Evolutionary conservation across 140 eudicot species (phyloP).

Genomic region (Ambrosia hybrid): DNA sequence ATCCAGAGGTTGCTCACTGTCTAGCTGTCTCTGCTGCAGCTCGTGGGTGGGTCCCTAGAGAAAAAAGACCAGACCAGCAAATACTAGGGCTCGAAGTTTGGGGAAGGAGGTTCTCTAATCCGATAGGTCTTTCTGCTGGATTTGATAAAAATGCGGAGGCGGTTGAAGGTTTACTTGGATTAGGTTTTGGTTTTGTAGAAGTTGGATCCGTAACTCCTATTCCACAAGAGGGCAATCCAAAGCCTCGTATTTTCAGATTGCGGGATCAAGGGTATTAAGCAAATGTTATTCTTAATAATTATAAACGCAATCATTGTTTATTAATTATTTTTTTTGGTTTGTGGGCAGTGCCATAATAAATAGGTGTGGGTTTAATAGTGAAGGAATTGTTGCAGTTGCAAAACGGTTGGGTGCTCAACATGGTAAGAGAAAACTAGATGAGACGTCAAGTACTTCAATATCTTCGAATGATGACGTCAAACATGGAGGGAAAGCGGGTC

Average conservation of each 20-base stretch:
- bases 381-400: conserved; percentile 96
- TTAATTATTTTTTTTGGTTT: conserved; percentile 7
- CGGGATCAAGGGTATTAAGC: conserved; percentile 65
- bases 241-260: conserved; percentile 94
- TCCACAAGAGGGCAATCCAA: conserved; percentile 97
- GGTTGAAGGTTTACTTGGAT: conserved; percentile 93
- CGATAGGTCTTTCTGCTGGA: conserved; percentile 95
- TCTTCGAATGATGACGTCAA: conserved; percentile 61
- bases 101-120: conserved; percentile 97
- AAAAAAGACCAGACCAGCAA: conserved; percentile 78
- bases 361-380: conserved; percentile 96
- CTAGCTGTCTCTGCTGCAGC: conserved; percentile 91
- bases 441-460: conserved; percentile 73
- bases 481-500: conserved; percentile 98
- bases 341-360: conserved; percentile 82
- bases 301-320: background rate
- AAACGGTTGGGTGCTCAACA: conserved; percentile 97
- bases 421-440: conserved; percentile 89
- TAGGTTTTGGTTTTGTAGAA: conserved; percentile 96
- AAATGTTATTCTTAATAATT: background rate
- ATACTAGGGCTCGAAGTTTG: conserved; percentile 84
- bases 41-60: conserved; percentile 98
- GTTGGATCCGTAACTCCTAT: conserved; percentile 97
- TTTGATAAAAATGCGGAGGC: conserved; percentile 99
- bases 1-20: conserved; percentile 91